phyloP scores from a whole-genome alignment of 352 stramenopile genomes.

The Phytophthora uliginosa region DNA sequence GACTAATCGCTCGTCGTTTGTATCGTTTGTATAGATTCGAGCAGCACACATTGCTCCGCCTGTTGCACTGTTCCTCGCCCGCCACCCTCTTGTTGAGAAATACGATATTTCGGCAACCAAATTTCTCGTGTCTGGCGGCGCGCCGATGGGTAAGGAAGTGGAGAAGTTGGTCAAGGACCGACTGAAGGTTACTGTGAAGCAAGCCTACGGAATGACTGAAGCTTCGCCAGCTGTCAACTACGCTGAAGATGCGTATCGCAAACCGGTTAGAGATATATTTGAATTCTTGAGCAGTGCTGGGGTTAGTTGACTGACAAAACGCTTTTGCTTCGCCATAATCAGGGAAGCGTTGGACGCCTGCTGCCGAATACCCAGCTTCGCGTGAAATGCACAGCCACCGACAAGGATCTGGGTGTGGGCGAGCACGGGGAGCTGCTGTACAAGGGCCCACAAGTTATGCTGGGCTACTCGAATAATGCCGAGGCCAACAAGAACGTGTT shows the following conservation, averaged over 20 bases:
- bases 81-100: conserved; percentile 92
- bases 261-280: conserved; percentile 27
- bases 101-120: conserved; percentile 91
- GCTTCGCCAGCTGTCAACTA: conserved; percentile 49
- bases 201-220: conserved; percentile 80
- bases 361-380: conserved; percentile 69
- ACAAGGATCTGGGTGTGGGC: conserved; percentile 48
- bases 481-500: conserved; percentile 88
- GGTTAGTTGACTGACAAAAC: conserved; percentile 3
- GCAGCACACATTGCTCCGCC: conserved; percentile 88
- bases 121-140: conserved; percentile 84
- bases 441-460: conserved; percentile 94
- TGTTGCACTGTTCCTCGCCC: conserved; percentile 84
- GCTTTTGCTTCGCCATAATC: not conserved
- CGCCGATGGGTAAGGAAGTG: conserved; percentile 88
- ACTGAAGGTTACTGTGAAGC: conserved; percentile 60
- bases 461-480: conserved; percentile 91
- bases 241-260: conserved; percentile 36
- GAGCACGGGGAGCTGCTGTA: conserved; percentile 88
- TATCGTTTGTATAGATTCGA: conserved; percentile 37
- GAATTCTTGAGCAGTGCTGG: not conserved
- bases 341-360: conserved; percentile 62
- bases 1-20: not conserved
- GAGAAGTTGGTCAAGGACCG: conserved; percentile 79
- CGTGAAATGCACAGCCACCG: conserved; percentile 60